A percentile compares a stretch with the other conserved stretches of the same genome.
phyloP scores from a whole-genome alignment of 495 filamentous ascomycete genomes.

The Talaromyces thailandensis region DNA sequence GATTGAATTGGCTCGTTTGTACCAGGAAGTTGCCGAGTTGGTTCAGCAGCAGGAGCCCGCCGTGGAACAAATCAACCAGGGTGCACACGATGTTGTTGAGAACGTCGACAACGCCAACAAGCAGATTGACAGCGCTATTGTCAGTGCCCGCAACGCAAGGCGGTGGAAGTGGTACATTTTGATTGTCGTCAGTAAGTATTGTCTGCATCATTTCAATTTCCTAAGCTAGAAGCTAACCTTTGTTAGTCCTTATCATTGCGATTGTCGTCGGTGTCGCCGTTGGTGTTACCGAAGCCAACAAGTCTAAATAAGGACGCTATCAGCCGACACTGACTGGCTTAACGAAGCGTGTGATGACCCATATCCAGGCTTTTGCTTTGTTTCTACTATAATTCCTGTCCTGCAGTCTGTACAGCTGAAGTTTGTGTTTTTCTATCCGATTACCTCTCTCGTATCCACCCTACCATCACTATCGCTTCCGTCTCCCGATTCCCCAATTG shows the following conservation, averaged over 20 bases:
- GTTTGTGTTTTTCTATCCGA: not conserved
- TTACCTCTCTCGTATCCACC: not conserved
- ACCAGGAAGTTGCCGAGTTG: slow-evolving; percentile 74
- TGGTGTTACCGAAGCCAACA: slow-evolving; percentile 32
- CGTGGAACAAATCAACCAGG: slow-evolving; percentile 69
- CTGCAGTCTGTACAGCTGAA: not conserved
- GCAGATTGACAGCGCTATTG: slow-evolving; percentile 67
- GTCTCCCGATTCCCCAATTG: slow-evolving; percentile 4
- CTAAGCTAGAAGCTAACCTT: slow-evolving; percentile 1
- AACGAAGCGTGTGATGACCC: slow-evolving; percentile 1
- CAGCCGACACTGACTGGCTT: not conserved
- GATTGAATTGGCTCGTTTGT: slow-evolving; percentile 73
- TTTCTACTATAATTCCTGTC: not conserved
- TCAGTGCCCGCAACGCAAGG: slow-evolving; percentile 66
- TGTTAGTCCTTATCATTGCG: slow-evolving; percentile 39
- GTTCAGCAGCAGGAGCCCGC: slow-evolving; percentile 74
- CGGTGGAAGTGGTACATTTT: slow-evolving; percentile 99
- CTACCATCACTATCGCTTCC: not conserved
- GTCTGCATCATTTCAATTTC: not conserved
- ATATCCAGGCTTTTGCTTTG: not conserved
- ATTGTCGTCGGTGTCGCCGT: slow-evolving; percentile 43
- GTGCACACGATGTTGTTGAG: slow-evolving; percentile 66
- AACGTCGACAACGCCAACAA: slow-evolving; percentile 75
- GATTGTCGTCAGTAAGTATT: slow-evolving; percentile 64
- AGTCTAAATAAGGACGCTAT: slow-evolving; percentile 2